A percentile compares a stretch with the other conserved stretches of the same genome.
phyloP scores from a whole-genome alignment of 176 grass and related monocot species.

The Phyllostachys edulis region DNA sequence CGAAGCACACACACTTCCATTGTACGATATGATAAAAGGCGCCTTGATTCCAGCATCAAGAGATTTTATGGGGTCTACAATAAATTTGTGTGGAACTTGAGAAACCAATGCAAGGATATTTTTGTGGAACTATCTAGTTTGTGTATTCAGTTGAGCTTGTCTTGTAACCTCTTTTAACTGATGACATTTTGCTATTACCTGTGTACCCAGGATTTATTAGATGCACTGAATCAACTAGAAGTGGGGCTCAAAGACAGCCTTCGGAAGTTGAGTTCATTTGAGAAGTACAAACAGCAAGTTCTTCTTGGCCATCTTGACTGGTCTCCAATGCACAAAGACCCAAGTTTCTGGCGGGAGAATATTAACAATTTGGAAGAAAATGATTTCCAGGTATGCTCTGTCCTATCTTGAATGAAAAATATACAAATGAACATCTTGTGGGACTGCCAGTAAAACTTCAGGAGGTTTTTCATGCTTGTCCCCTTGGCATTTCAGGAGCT shows the following conservation, averaged over 20 bases:
- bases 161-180: conserved; percentile 8
- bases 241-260: conserved; percentile 80
- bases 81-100: not conserved
- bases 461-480: not conserved
- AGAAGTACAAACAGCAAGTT: conserved; percentile 97
- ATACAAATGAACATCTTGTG: not conserved
- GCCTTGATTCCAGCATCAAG: not conserved
- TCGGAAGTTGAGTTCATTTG: conserved; percentile 82
- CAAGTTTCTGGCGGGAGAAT: conserved; percentile 94
- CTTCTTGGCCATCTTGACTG: conserved; percentile 97
- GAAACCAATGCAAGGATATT: not conserved
- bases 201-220: conserved; percentile 76
- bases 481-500: not conserved
- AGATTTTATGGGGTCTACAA: not conserved
- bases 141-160: conserved; percentile 22
- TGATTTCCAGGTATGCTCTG: conserved; percentile 84
- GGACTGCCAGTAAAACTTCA: not conserved
- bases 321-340: conserved; percentile 97
- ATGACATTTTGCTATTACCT: conserved; percentile 24
- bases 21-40: not conserved
- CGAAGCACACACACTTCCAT: not conserved
- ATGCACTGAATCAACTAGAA: conserved; percentile 89
- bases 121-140: not conserved
- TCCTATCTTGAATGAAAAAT: conserved; percentile 11
- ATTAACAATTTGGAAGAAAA: conserved; percentile 97